Evolutionary conservation across 2,329 filamentous ascomycete species (phyloP), one percentile per base, ranked within the genome.

Genomic region (Penicillium freii): DNA sequence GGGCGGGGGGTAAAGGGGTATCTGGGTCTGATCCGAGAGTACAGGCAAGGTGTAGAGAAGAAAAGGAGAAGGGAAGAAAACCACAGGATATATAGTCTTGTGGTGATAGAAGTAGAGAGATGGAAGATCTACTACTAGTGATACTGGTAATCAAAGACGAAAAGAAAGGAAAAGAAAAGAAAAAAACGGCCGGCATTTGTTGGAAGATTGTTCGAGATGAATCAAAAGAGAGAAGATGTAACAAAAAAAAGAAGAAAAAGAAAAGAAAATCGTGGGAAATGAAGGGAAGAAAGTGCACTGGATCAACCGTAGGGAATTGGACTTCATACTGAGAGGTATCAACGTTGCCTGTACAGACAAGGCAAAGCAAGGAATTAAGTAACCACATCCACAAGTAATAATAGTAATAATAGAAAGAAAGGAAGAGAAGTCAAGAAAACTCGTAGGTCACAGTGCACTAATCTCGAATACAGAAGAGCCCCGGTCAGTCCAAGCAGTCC

Each of bases 351-450:
- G 45, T 54, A 47, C 58, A 55, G 52, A 47, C 45, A 49, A 65
- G 51, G 39, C 38, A 63, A 60, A 56, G 39, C 38, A 63, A 60
- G 57, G 47, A 56, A 64, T 66, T 64, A 66, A 66, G 60, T 66
- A 65, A 63, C 58, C 66, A 64, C 62, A 50, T 56, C 54, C 39
- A 62, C 63, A 54, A 62, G 60, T 46, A 64, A 64, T 63, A 66
- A 60, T 68, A 70, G 56, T 71, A 71, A 56, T 69, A 61, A 66
- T 67, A 68, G 58, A 64, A 68, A 65, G 56, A 59, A 61, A 64
- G 61, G 63, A 66, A 60, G 39, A 61, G 57, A 62, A 64, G 61
- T 52, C 53, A 64, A 65, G 56, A 61, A 61, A 67, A 62, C 62
- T 67, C 64, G 64, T 66, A 67, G 65, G 62, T 67, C 64, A 67